Evolutionary conservation across 176 grass and related monocot species (phyloP).

Genomic region (Aegilops bicornis): DNA sequence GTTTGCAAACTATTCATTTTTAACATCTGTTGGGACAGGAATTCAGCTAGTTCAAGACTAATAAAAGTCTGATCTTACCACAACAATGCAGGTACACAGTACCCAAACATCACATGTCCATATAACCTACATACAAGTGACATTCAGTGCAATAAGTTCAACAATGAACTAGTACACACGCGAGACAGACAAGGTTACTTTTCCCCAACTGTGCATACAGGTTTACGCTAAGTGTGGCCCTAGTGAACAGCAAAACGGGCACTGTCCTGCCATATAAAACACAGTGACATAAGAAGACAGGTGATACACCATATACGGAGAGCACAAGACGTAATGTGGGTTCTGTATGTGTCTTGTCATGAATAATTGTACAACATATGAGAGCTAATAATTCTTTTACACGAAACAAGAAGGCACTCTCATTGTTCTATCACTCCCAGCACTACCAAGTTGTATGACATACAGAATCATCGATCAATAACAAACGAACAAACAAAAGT

Average conservation of each 20-base stretch:
- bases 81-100: neutral
- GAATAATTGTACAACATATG: neutral
- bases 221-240: neutral
- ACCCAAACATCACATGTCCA: neutral
- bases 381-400: neutral
- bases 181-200: neutral
- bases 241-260: neutral
- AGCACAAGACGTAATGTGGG: neutral
- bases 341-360: neutral
- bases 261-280: neutral
- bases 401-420: neutral
- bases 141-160: neutral
- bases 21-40: neutral
- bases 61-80: neutral
- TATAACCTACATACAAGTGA: neutral
- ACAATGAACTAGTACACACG: neutral
- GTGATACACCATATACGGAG: neutral
- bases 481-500: neutral
- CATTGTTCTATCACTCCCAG: neutral
- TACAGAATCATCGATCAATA: constrained; percentile 8
- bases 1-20: neutral
- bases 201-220: neutral
- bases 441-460: neutral
- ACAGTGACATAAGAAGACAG: neutral
- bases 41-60: constrained; percentile 10